A percentile compares a stretch with the other conserved stretches of the same genome.
Conservation (phyloP, 2,329 filamentous ascomycete species). For the Microsporum canis region DNA sequence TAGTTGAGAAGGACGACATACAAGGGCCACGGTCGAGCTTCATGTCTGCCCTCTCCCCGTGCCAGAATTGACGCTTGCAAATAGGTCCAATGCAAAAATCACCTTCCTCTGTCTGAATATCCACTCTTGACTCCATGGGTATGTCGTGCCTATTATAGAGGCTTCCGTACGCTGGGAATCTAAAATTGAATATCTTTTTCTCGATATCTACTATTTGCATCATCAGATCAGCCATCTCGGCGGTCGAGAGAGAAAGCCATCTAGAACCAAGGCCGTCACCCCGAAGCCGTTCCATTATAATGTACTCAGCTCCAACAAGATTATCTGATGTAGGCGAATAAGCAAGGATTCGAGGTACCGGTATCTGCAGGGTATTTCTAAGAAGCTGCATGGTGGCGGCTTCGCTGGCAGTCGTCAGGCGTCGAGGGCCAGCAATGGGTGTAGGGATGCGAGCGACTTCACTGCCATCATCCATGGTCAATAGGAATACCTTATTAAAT, state of each 20-base stretch:
- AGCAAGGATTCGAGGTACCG: conserved; percentile 28
- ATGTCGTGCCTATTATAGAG: conserved; percentile 17
- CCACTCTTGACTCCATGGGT: conserved; percentile 13
- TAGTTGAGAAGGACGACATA: conserved; percentile 15
- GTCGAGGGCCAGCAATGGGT: conserved; percentile 19
- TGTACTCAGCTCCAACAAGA: conserved; percentile 31
- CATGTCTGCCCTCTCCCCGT: conserved; percentile 18
- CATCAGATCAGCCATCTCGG: conserved; percentile 23
- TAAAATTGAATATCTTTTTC: conserved; percentile 19
- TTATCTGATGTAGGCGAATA: conserved; percentile 29
- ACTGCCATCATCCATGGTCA: conserved; percentile 17
- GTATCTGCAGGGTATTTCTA: conserved; percentile 21
- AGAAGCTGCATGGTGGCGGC: conserved; percentile 29
- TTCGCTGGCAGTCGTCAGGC: conserved; percentile 27
- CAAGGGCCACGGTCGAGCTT: conserved; percentile 30
- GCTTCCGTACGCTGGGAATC: conserved; percentile 22
- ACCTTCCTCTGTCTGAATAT: conserved; percentile 13
- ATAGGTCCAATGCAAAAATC: conserved; percentile 22
- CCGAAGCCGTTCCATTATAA: conserved; percentile 33
- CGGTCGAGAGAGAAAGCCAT: conserved; percentile 20
- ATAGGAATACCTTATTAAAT: conserved; percentile 20
- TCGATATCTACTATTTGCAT: conserved; percentile 10
- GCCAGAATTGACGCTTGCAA: conserved; percentile 22
- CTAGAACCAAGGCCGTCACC: conserved; percentile 24
- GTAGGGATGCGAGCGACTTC: conserved; percentile 20